These are phyloP conservation scores for Strobilomyces confusus DNA, from an alignment of 768 basidiomycete species.

Conservation along the genomic window DNA sequence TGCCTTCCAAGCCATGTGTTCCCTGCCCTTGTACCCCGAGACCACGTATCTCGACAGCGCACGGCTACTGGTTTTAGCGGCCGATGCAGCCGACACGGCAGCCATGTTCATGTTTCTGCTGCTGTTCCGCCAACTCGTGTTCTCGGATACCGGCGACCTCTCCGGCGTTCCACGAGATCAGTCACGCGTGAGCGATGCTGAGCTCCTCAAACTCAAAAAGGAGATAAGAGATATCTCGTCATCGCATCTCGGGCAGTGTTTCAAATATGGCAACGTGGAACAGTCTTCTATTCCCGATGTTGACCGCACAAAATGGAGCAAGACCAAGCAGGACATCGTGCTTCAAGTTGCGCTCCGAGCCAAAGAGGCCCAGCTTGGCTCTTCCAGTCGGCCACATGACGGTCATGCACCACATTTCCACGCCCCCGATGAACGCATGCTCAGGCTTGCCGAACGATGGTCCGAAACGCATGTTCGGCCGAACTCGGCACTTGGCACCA, in stretches of 20 bases:
- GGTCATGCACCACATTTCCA: slow-evolving; percentile 22
- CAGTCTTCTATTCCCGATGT: slow-evolving; percentile 25
- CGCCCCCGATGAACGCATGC: slow-evolving; percentile 47
- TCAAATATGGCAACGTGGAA: slow-evolving; percentile 34
- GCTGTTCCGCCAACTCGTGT: slow-evolving; percentile 72
- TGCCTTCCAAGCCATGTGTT: slow-evolving; percentile 31
- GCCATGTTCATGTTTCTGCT: slow-evolving; percentile 78
- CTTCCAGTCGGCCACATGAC: slow-evolving; percentile 23
- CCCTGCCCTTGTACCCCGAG: slow-evolving; percentile 59
- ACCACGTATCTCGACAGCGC: slow-evolving; percentile 76
- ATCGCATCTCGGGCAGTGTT: slow-evolving; percentile 57
- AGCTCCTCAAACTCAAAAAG: slow-evolving; percentile 59
- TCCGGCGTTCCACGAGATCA: slow-evolving; percentile 26
- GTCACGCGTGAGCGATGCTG: slow-evolving; percentile 45
- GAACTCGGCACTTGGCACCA: slow-evolving; percentile 52
- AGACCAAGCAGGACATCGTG: slow-evolving; percentile 60
- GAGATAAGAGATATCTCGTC: slow-evolving; percentile 71
- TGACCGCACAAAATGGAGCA: slow-evolving; percentile 51
- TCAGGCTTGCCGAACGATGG: slow-evolving; percentile 68
- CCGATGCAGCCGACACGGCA: slow-evolving; percentile 71
- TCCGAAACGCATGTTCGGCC: slow-evolving; percentile 60
- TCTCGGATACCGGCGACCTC: slow-evolving; percentile 40
- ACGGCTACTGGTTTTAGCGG: slow-evolving; percentile 60
- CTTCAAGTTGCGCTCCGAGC: slow-evolving; percentile 75
- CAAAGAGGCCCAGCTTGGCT: slow-evolving; percentile 37